Percentiles rank a stretch among this genome's conserved stretches.
Evolutionary conservation across 768 basidiomycete species (phyloP).

Genomic region (Trametes cingulata): DNA sequence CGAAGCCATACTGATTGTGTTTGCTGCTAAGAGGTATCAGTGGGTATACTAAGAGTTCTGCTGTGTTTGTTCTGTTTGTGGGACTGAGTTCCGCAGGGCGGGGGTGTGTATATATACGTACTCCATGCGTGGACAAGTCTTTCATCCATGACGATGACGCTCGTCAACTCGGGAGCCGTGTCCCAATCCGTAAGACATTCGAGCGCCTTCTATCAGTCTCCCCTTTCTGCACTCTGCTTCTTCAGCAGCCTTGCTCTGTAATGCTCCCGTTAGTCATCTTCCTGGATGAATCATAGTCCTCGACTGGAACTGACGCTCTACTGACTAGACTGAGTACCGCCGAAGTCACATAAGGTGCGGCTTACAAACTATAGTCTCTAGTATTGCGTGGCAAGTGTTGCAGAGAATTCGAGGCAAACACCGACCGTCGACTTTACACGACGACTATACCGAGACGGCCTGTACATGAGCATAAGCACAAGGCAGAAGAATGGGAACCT

Average conservation of each 20-base stretch:
- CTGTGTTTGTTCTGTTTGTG: not conserved
- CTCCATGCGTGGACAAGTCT: too few species aligned
- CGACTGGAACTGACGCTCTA: too few species aligned
- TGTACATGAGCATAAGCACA: too few species aligned
- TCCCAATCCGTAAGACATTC: not conserved
- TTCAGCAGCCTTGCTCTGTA: not conserved
- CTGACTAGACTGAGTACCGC: too few species aligned
- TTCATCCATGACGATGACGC: not conserved
- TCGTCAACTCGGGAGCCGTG: not conserved
- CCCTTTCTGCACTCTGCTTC: not conserved
- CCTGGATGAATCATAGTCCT: too few species aligned
- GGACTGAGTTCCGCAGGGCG: not conserved
- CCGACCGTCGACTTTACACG: too few species aligned
- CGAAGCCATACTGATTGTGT: not conserved
- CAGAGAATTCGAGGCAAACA: too few species aligned
- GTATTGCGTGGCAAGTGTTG: too few species aligned
- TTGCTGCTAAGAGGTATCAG: not conserved
- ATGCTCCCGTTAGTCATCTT: not conserved
- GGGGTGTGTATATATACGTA: not conserved
- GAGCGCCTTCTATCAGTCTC: not conserved
- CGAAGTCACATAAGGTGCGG: too few species aligned
- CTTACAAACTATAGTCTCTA: too few species aligned
- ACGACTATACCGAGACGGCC: too few species aligned
- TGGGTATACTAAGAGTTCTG: not conserved
- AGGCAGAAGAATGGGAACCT: too few species aligned